phyloP scores from a whole-genome alignment of 345 rosid genomes.

The Durio zibethinus region DNA sequence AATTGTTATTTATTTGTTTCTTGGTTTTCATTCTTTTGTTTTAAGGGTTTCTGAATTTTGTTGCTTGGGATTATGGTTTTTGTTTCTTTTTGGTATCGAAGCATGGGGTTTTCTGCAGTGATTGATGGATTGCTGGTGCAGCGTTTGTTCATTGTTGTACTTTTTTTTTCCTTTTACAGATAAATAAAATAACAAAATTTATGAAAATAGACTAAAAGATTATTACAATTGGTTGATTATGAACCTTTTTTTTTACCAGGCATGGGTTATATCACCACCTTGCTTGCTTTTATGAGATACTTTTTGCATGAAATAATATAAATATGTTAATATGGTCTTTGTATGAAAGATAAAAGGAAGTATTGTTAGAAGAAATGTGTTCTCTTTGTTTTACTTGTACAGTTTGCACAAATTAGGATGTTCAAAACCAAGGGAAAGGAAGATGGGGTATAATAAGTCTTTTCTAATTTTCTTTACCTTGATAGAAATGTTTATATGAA shows the following conservation, averaged over 20 bases:
- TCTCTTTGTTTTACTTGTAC: not conserved
- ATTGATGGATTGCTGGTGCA: not conserved
- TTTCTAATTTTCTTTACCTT: not conserved
- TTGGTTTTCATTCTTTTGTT: not conserved
- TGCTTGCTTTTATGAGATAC: no score
- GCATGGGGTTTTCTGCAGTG: conserved; percentile 8
- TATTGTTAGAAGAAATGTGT: not conserved
- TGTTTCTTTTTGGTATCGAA: conserved; percentile 1
- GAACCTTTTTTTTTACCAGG: not conserved
- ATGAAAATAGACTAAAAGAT: not conserved
- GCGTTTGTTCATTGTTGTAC: not conserved
- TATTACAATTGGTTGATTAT: not conserved
- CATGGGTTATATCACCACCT: not conserved
- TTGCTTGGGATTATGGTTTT: not conserved
- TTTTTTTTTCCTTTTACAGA: not conserved
- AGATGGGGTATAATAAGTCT: not conserved
- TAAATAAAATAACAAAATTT: not conserved
- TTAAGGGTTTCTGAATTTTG: not conserved
- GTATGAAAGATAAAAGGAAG: not conserved
- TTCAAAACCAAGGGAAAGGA: not conserved
- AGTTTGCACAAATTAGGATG: not conserved
- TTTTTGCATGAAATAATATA: not conserved
- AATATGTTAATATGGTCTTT: not conserved
- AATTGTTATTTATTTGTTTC: not conserved
- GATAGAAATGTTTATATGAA: not conserved